These are phyloP conservation scores for Mycena pura DNA, from an alignment of 768 basidiomycete genomes.

Conservation along the genomic window DNA sequence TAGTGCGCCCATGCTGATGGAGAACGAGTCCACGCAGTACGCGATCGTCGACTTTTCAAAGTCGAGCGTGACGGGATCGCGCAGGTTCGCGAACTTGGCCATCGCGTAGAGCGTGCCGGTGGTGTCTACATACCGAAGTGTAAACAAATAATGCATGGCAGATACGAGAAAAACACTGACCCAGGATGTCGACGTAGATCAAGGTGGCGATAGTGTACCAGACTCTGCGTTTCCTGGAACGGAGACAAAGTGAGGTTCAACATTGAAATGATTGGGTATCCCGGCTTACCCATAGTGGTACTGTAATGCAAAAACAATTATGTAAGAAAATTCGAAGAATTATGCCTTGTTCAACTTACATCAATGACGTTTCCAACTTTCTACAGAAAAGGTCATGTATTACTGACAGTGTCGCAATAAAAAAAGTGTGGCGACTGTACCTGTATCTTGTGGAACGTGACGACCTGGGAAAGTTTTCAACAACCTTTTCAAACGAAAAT, in stretches of 20 bases:
- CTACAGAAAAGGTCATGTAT: too few species aligned
- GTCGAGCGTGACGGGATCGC: conserved; percentile 83
- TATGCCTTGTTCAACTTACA: conserved; percentile 45
- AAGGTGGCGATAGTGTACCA: conserved; percentile 92
- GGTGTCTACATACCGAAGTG: conserved; percentile 51
- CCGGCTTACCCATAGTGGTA: conserved; percentile 50
- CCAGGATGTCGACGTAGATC: conserved; percentile 88
- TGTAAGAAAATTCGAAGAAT: not conserved
- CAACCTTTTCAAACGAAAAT: too few species aligned
- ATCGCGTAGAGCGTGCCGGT: conserved; percentile 86
- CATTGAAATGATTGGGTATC: not conserved
- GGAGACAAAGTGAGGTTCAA: conserved; percentile 16
- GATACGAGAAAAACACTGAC: conserved; percentile 41
- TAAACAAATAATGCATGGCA: not conserved
- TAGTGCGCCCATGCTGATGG: conserved; percentile 81
- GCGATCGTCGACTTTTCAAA: conserved; percentile 86
- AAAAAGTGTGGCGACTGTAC: too few species aligned
- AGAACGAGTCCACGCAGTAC: conserved; percentile 84
- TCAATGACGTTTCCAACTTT: conserved; percentile 72
- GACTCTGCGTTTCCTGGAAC: conserved; percentile 66
- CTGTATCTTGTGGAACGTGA: conserved; percentile 70
- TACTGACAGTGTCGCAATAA: too few species aligned
- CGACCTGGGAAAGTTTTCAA: too few species aligned
- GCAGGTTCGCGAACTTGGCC: conserved; percentile 90
- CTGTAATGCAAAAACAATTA: conserved; percentile 42